Conservation (phyloP, 108 stramenopile genomes). For the Phaeodactylum tricornutum region DNA sequence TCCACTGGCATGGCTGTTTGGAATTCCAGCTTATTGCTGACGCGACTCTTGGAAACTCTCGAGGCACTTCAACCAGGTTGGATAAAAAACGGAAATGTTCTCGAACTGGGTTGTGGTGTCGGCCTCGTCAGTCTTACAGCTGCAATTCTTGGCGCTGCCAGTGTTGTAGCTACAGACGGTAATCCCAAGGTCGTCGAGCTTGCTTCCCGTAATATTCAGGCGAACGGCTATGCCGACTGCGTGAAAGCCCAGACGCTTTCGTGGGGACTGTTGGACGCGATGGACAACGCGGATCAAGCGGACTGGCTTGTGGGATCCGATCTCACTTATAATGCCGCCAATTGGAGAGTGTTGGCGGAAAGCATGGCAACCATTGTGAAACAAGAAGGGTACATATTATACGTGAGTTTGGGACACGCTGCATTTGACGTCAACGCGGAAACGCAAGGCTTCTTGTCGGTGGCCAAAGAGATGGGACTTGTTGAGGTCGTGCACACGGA, state of each 20-base stretch:
- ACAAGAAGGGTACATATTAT: slow-evolving; percentile 32
- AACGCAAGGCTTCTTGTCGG: slow-evolving; percentile 46
- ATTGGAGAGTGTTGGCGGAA: slow-evolving; percentile 50
- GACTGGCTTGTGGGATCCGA: slow-evolving; percentile 55
- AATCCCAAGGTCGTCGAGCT: slow-evolving; percentile 51
- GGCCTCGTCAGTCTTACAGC: slow-evolving; percentile 56
- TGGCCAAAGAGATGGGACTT: slow-evolving; percentile 20
- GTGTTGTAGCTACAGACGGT: slow-evolving; percentile 63
- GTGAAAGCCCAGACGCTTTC: slow-evolving; percentile 20
- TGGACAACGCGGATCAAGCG: slow-evolving; percentile 33
- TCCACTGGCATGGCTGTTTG: slow-evolving; percentile 51
- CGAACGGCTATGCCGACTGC: background rate
- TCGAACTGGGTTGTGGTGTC: slow-evolving; percentile 73
- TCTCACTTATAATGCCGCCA: slow-evolving; percentile 58
- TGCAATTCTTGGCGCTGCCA: slow-evolving; percentile 18
- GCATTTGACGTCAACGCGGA: slow-evolving; percentile 61
- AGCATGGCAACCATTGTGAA: slow-evolving; percentile 42
- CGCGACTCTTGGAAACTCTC: slow-evolving; percentile 40
- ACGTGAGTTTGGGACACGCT: slow-evolving; percentile 57
- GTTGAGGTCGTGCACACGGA: background rate
- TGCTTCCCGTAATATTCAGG: slow-evolving; percentile 13
- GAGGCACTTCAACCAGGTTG: slow-evolving; percentile 35
- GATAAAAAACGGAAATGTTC: slow-evolving; percentile 10
- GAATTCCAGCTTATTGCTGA: slow-evolving; percentile 58
- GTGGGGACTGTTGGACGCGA: slow-evolving; percentile 48